Conservation (phyloP, 257 asterid species). For the Solanum tarijense region DNA sequence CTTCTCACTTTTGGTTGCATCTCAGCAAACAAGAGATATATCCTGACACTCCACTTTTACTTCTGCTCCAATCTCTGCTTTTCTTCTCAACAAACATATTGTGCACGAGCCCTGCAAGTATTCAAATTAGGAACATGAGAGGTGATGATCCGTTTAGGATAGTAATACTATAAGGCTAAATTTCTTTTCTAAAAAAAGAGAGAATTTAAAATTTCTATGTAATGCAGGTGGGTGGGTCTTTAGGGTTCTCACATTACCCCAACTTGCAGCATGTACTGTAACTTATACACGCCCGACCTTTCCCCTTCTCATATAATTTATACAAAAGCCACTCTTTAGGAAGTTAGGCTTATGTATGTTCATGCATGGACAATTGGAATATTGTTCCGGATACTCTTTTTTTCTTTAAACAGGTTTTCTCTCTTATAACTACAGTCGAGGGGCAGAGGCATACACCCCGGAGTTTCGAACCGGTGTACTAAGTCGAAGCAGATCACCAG, state of each 20-base stretch:
- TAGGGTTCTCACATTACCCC: not conserved
- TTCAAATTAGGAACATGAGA: not conserved
- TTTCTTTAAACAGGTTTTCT: not conserved
- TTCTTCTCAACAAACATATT: not conserved
- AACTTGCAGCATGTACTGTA: not conserved
- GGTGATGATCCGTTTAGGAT: not conserved
- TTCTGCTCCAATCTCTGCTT: not conserved
- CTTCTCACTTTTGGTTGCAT: not conserved
- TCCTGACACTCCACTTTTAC: not conserved
- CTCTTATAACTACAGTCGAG: not conserved
- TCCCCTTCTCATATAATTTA: not conserved
- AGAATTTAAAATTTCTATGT: not conserved
- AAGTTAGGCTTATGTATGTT: not conserved
- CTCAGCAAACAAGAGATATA: not conserved
- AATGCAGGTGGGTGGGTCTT: not conserved
- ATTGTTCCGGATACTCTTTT: not conserved
- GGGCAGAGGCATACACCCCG: not conserved
- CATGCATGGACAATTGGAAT: not conserved
- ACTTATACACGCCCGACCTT: not conserved
- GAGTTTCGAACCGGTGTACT: not conserved
- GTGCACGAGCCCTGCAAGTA: not conserved
- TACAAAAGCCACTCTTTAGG: not conserved
- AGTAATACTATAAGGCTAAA: not conserved
- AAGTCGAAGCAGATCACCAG: not conserved
- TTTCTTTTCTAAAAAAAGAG: not conserved